Conservation (phyloP, 2,329 filamentous ascomycete genomes). For the Hypomyces rosellus region DNA sequence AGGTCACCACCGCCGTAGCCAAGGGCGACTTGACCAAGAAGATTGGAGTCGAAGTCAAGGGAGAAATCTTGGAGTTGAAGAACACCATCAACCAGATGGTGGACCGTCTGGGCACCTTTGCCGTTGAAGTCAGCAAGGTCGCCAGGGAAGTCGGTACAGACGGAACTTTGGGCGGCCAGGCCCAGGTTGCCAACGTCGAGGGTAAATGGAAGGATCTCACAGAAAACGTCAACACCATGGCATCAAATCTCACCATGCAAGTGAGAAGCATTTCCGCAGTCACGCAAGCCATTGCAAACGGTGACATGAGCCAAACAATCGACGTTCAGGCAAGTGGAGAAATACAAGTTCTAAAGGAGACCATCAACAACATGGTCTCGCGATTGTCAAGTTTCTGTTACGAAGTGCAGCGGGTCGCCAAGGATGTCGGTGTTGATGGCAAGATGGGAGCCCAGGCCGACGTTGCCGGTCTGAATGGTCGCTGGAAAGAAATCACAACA, state of each 20-base stretch:
- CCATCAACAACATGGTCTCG: slow-evolving; percentile 98
- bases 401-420: slow-evolving; percentile 89
- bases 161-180: slow-evolving; percentile 88
- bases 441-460: slow-evolving; percentile 98
- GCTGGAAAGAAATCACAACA: slow-evolving; percentile 97
- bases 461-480: slow-evolving; percentile 82
- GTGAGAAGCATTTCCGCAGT: slow-evolving; percentile 90
- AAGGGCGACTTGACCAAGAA: slow-evolving; percentile 93
- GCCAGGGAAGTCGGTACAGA: slow-evolving; percentile 95
- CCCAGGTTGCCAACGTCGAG: slow-evolving; percentile 88
- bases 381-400: slow-evolving; percentile 92
- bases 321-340: slow-evolving; percentile 93
- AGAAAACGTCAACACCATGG: slow-evolving; percentile 78
- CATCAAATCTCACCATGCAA: slow-evolving; percentile 62
- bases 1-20: slow-evolving; percentile 92
- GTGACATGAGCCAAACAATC: slow-evolving; percentile 93
- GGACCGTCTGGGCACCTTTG: slow-evolving; percentile 91
- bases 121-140: slow-evolving; percentile 92
- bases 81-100: slow-evolving; percentile 99
- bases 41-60: slow-evolving; percentile 87
- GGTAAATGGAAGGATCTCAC: slow-evolving; percentile 98
- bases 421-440: slow-evolving; percentile 93
- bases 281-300: slow-evolving; percentile 90
- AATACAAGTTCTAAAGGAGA: slow-evolving; percentile 88
- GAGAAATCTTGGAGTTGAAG: slow-evolving; percentile 92